Evolutionary conservation across 1,284 basidiomycete genomes (phyloP).

Genomic region (Ustilago shanxiensis): DNA sequence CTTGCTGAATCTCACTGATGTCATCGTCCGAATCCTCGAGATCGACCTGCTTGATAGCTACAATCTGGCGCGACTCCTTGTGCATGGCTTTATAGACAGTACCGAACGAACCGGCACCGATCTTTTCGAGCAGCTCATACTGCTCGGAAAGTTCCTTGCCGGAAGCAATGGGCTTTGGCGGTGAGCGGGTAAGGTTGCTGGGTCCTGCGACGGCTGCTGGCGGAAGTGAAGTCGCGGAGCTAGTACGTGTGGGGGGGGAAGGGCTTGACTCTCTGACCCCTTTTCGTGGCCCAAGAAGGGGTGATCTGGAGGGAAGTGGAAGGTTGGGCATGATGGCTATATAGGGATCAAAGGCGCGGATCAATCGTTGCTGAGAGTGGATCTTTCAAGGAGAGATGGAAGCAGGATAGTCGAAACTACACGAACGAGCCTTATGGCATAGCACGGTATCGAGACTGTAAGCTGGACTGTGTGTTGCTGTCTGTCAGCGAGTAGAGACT

Average conservation of each 20-base stretch:
- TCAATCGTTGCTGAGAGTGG: neutral
- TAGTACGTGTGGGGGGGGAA: constrained; percentile 42
- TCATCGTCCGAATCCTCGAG: constrained; percentile 72
- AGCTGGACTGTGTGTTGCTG: neutral
- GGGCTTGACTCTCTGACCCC: constrained; percentile 35
- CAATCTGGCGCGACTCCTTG: constrained; percentile 90
- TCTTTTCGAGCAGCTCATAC: constrained; percentile 92
- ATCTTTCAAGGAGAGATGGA: neutral
- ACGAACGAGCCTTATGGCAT: neutral
- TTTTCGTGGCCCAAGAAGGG: constrained; percentile 52
- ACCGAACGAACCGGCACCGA: constrained; percentile 97
- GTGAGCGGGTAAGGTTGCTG: constrained; percentile 36
- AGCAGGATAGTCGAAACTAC: neutral
- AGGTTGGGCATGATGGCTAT: constrained; percentile 50
- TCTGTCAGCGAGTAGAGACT: no score
- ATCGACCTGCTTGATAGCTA: constrained; percentile 95
- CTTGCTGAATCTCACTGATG: constrained; percentile 82
- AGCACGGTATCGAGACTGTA: neutral
- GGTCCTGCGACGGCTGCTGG: constrained; percentile 40
- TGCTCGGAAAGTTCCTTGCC: constrained; percentile 71
- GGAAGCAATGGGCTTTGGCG: constrained; percentile 39
- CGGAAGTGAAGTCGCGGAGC: constrained; percentile 38
- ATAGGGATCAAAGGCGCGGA: neutral
- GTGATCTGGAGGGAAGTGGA: constrained; percentile 55
- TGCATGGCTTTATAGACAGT: constrained; percentile 93